Conservation (phyloP, 345 rosid genomes). For the Salix suchowensis region DNA sequence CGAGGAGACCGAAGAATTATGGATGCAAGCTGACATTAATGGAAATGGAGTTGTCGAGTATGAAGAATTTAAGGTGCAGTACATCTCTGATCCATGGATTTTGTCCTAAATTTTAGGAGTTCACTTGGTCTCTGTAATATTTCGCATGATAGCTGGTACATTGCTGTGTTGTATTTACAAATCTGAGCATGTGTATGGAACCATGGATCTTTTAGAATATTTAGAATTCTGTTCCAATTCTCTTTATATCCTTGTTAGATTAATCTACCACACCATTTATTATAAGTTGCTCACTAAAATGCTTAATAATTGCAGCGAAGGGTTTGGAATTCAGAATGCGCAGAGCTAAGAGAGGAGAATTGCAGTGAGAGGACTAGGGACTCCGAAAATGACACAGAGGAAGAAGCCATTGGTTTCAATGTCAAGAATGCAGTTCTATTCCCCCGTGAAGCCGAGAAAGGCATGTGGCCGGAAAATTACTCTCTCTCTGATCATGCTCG, state of each 20-base stretch:
- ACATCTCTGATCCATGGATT: background rate
- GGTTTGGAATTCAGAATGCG: constrained; percentile 16
- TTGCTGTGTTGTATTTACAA: background rate
- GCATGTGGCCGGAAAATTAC: constrained; percentile 69
- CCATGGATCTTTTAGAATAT: background rate
- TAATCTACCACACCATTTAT: background rate
- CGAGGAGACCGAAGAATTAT: constrained; percentile 55
- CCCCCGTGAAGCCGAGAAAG: constrained; percentile 76
- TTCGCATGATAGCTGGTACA: background rate
- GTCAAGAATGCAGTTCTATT: constrained; percentile 70
- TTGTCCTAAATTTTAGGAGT: background rate
- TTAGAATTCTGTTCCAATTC: background rate
- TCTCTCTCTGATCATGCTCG: constrained; percentile 75
- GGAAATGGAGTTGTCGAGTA: constrained; percentile 58
- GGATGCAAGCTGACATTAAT: constrained; percentile 55
- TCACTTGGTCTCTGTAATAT: too few species aligned
- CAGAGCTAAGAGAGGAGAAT: constrained; percentile 9
- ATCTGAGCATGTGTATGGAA: background rate
- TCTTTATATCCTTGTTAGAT: background rate
- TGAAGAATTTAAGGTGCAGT: constrained; percentile 57
- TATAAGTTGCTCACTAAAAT: background rate
- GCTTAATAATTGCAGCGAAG: constrained; percentile 10
- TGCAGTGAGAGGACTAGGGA: background rate
- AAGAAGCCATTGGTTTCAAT: constrained; percentile 49
- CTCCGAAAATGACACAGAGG: background rate